Evolutionary conservation across 352 stramenopile genomes (phyloP).

Genomic region (Phytophthora melonis): DNA sequence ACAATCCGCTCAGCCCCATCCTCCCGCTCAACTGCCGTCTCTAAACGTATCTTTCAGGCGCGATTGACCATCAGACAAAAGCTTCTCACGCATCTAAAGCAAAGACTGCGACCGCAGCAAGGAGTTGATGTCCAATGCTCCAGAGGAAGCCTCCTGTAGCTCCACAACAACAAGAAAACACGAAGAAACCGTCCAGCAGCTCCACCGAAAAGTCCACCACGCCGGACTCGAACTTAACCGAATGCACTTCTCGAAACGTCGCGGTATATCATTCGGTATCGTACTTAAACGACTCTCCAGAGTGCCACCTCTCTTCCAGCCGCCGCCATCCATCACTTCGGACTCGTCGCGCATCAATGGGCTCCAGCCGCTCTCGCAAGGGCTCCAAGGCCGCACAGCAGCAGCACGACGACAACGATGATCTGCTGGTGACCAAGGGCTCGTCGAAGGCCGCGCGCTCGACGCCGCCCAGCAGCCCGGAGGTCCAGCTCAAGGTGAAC

Average conservation of each 20-base stretch:
- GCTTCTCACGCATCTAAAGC: neutral
- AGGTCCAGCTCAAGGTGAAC: conserved; percentile 79
- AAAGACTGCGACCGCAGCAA: neutral
- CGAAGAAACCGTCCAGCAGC: neutral
- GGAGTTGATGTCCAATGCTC: neutral
- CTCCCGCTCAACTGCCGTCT: neutral
- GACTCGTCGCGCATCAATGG: neutral
- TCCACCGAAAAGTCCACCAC: neutral
- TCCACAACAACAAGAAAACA: neutral
- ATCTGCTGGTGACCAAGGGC: conserved; percentile 49
- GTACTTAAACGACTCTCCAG: neutral
- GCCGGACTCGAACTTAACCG: neutral
- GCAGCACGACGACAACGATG: conserved; percentile 24
- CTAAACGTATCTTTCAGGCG: neutral
- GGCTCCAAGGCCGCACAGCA: neutral
- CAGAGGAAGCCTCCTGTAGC: neutral
- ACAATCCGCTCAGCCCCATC: neutral
- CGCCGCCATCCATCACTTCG: neutral
- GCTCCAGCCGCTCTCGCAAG: neutral
- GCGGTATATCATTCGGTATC: neutral
- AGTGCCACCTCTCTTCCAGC: neutral
- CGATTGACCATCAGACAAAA: neutral
- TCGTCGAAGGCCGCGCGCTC: conserved; percentile 8
- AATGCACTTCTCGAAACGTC: neutral
- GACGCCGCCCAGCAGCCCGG: conserved; percentile 12